Conservation (phyloP, 306 rosid genomes). For the Cajanus cajan region DNA sequence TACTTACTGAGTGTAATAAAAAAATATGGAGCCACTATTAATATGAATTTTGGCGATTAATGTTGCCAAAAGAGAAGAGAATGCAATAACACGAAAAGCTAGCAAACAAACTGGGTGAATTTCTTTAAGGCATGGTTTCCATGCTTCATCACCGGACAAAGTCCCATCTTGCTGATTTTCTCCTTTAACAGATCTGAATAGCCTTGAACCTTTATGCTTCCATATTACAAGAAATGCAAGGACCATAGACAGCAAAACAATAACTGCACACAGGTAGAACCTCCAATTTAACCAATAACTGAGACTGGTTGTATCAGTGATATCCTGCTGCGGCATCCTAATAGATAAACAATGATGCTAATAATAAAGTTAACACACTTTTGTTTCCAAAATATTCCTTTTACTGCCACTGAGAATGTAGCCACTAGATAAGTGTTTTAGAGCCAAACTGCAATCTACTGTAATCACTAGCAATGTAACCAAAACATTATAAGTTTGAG, state of each 20-base stretch:
- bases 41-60: slow-evolving; percentile 43
- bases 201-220: slow-evolving; percentile 43
- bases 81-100: slow-evolving; percentile 56
- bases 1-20: slow-evolving; percentile 82
- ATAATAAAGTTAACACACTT: not conserved
- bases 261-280: slow-evolving; percentile 49
- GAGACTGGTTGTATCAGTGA: slow-evolving; percentile 47
- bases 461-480: not conserved
- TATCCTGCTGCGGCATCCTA: slow-evolving; percentile 56
- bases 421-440: not conserved
- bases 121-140: slow-evolving; percentile 71
- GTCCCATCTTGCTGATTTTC: slow-evolving; percentile 41
- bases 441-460: not conserved
- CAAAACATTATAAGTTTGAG: not conserved
- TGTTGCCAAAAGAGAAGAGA: slow-evolving; percentile 46
- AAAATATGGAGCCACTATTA: slow-evolving; percentile 44
- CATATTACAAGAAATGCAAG: slow-evolving; percentile 44
- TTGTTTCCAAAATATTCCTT: not conserved
- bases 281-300: slow-evolving; percentile 88
- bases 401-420: slow-evolving; percentile 8
- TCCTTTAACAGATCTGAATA: slow-evolving; percentile 33
- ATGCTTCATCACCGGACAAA: slow-evolving; percentile 47
- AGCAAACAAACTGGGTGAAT: slow-evolving; percentile 72
- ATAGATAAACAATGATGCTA: slow-evolving; percentile 14
- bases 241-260: slow-evolving; percentile 52